These are phyloP conservation scores for Neoboletus brunneissimus DNA, from an alignment of 768 basidiomycete genomes.

Conservation along the genomic window DNA sequence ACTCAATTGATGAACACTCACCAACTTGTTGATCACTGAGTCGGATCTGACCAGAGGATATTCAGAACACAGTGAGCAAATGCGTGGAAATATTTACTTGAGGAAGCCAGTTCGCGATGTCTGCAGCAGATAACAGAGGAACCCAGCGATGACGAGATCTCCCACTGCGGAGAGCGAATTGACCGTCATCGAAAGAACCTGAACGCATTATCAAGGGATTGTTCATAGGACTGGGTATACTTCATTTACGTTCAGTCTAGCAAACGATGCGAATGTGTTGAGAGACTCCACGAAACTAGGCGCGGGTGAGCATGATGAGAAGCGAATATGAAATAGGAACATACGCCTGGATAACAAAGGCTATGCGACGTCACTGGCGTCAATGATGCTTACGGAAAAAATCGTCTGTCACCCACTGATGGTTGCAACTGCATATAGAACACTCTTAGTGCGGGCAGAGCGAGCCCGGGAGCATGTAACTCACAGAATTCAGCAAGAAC, in stretches of 20 bases:
- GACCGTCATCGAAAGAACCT: conserved; percentile 46
- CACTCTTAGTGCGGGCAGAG: background rate
- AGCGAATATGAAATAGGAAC: conserved; percentile 8
- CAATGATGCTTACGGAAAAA: background rate
- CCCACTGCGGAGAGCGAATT: conserved; percentile 48
- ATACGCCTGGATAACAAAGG: conserved; percentile 35
- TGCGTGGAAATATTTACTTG: background rate
- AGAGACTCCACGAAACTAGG: conserved; percentile 27
- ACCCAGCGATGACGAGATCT: conserved; percentile 47
- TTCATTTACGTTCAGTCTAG: conserved; percentile 39
- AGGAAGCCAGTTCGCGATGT: background rate
- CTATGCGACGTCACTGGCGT: conserved; percentile 22
- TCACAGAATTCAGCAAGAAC: conserved; percentile 41
- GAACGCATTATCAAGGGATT: background rate
- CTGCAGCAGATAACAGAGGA: background rate
- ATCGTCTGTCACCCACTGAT: conserved; percentile 28
- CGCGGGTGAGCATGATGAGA: conserved; percentile 10
- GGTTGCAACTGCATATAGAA: conserved; percentile 22
- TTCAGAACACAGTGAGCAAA: background rate
- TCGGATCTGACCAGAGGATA: conserved; percentile 36
- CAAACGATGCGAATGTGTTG: conserved; percentile 43
- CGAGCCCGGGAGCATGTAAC: background rate
- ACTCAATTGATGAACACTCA: background rate
- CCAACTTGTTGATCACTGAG: conserved; percentile 47
- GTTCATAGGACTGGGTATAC: background rate